A percentile compares a stretch with the other conserved stretches of the same genome.
These are phyloP conservation scores for Rutstroemia sp. DNA, from an alignment of 2,329 filamentous ascomycete genomes.

Conservation along the genomic window DNA sequence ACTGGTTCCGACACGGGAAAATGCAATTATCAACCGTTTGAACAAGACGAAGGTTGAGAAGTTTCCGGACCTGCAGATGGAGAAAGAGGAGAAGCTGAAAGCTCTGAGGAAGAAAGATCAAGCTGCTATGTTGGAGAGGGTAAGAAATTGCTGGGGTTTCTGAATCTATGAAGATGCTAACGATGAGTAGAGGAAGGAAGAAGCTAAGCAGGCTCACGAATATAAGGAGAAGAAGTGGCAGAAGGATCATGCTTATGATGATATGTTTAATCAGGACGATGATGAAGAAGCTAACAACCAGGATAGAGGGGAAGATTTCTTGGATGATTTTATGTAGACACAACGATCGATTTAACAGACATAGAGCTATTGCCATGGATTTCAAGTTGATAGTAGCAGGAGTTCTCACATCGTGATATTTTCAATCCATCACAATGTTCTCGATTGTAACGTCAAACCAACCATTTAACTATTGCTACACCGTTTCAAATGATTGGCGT, in stretches of 20 bases:
- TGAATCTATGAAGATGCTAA: neutral
- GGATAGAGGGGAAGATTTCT: constrained; percentile 66
- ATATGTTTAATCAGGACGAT: constrained; percentile 76
- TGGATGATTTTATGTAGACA: constrained; percentile 87
- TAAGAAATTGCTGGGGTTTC: constrained; percentile 32
- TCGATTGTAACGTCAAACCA: too few species aligned
- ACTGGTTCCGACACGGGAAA: constrained; percentile 73
- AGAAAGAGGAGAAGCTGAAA: constrained; percentile 70
- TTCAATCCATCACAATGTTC: too few species aligned
- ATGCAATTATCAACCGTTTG: constrained; percentile 89
- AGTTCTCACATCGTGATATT: too few species aligned
- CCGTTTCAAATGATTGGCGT: too few species aligned
- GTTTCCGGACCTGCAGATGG: constrained; percentile 73
- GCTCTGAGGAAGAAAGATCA: constrained; percentile 68
- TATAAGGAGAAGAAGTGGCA: constrained; percentile 86
- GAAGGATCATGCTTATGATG: constrained; percentile 97
- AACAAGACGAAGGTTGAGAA: constrained; percentile 94
- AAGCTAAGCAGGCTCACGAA: constrained; percentile 66
- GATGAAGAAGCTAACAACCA: constrained; percentile 71
- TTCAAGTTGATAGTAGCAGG: too few species aligned
- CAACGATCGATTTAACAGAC: neutral
- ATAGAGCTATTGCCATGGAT: too few species aligned
- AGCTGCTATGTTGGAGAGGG: constrained; percentile 52
- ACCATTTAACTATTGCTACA: too few species aligned
- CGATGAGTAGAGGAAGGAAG: constrained; percentile 61